These are phyloP conservation scores for Trypanosoma cruzi DNA, from an alignment of 208 protist species.

Conservation along the genomic window DNA sequence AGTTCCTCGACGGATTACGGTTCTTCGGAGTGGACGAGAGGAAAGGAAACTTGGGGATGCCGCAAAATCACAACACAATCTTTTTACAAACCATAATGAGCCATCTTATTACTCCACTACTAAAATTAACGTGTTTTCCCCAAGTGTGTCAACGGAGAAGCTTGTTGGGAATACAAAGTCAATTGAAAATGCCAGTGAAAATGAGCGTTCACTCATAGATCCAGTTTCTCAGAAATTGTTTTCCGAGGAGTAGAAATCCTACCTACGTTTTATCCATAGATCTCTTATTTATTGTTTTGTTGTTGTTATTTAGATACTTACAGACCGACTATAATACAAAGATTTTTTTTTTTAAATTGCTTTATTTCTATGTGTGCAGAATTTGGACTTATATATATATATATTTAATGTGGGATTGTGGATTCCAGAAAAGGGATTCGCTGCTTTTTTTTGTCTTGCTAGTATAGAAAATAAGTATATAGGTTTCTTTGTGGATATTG, in stretches of 20 bases:
- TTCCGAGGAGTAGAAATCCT: constrained; percentile 15
- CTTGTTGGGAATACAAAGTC: neutral
- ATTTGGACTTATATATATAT: too few species aligned
- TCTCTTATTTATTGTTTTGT: neutral
- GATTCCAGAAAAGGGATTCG: neutral
- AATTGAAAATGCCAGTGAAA: constrained; percentile 11
- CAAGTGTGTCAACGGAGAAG: neutral
- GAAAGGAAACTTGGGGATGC: constrained; percentile 13
- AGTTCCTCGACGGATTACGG: constrained; percentile 28
- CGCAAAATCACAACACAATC: constrained; percentile 10
- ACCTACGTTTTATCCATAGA: neutral
- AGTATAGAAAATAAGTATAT: neutral
- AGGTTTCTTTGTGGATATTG: neutral
- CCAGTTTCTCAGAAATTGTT: constrained; percentile 25
- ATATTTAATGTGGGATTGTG: neutral
- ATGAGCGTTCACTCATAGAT: constrained; percentile 16
- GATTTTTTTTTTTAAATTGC: neutral
- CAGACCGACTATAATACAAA: too few species aligned
- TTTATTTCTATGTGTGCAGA: too few species aligned
- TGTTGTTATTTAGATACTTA: neutral
- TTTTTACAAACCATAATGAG: constrained; percentile 22
- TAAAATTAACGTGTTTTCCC: neutral
- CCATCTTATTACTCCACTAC: neutral
- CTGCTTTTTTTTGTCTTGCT: neutral
- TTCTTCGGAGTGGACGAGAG: constrained; percentile 14